Percentiles rank a stretch among this genome's conserved stretches.
phyloP scores from a whole-genome alignment of 2,329 filamentous ascomycete genomes.

The Davidsoniella neocaledoniae region DNA sequence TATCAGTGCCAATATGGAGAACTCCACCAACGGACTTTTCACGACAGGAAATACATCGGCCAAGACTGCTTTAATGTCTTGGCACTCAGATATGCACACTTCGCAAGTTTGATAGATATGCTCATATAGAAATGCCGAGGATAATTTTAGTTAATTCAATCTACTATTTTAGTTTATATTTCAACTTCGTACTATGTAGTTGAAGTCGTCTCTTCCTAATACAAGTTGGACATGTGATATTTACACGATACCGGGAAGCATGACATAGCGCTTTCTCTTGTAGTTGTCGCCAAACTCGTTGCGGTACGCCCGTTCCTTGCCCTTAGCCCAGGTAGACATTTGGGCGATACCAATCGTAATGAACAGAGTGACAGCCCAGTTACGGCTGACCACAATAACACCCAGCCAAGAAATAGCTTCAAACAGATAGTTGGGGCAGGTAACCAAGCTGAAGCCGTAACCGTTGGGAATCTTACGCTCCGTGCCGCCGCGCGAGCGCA shows the following conservation, averaged over 20 bases:
- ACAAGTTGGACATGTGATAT: not conserved
- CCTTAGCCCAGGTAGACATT: constrained; percentile 77
- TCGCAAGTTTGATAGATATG: not conserved
- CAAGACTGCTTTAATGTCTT: not conserved
- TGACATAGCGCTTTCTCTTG: constrained; percentile 78
- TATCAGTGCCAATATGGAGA: no score
- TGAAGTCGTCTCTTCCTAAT: no score
- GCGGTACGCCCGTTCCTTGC: constrained; percentile 82
- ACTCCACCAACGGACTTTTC: no score
- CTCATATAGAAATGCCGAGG: not conserved
- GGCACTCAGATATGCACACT: not conserved
- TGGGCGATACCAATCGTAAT: constrained; percentile 53
- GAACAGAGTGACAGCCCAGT: constrained; percentile 64
- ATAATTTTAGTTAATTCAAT: not conserved
- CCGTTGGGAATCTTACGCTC: constrained; percentile 79
- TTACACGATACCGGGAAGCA: constrained; percentile 64
- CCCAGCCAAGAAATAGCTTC: constrained; percentile 78
- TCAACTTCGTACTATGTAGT: no score
- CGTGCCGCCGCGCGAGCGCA: constrained; percentile 64
- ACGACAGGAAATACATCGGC: no score
- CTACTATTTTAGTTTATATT: no score
- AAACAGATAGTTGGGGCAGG: constrained; percentile 95
- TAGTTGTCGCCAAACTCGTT: constrained; percentile 87
- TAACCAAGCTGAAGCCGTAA: constrained; percentile 71
- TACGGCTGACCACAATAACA: constrained; percentile 62